Conservation (phyloP, 2,329 filamentous ascomycete genomes). For the Pseudogymnoascus sp. region DNA sequence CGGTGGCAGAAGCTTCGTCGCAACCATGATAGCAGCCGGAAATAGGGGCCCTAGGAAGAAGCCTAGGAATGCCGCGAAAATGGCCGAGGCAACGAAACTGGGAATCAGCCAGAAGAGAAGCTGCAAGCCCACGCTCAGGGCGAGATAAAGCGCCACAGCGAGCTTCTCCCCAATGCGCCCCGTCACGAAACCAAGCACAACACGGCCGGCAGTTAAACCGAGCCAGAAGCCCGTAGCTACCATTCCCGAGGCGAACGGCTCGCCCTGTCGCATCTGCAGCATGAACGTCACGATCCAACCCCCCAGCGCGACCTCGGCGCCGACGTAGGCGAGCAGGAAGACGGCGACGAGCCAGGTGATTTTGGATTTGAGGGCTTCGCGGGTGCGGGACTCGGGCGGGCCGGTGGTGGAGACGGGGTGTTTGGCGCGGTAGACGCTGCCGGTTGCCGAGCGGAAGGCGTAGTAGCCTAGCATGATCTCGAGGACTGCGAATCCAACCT, state of each 20-base stretch:
- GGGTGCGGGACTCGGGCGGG: slow-evolving; percentile 18
- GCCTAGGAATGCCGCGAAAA: slow-evolving; percentile 66
- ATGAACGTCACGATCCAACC: slow-evolving; percentile 86
- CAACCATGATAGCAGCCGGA: slow-evolving; percentile 65
- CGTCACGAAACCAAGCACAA: slow-evolving; percentile 71
- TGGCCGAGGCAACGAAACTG: slow-evolving; percentile 64
- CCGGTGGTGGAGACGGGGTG: slow-evolving; percentile 35
- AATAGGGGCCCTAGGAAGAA: slow-evolving; percentile 79
- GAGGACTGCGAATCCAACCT: slow-evolving; percentile 49
- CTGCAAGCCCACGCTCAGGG: slow-evolving; percentile 56
- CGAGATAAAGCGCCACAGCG: slow-evolving; percentile 57
- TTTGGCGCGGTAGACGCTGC: slow-evolving; percentile 47
- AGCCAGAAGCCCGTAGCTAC: slow-evolving; percentile 79
- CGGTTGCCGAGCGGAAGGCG: slow-evolving; percentile 61
- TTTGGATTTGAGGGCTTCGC: slow-evolving; percentile 37
- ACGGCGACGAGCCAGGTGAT: slow-evolving; percentile 67
- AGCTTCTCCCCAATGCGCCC: slow-evolving; percentile 66
- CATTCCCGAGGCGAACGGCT: slow-evolving; percentile 66
- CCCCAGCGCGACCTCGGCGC: slow-evolving; percentile 67
- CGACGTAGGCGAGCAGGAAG: slow-evolving; percentile 75
- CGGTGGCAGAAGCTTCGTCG: slow-evolving; percentile 66
- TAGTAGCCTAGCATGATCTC: slow-evolving; percentile 47
- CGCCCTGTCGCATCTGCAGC: slow-evolving; percentile 66
- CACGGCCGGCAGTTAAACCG: slow-evolving; percentile 67
- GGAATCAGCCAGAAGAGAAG: slow-evolving; percentile 79